A percentile compares a stretch with the other conserved stretches of the same genome.
phyloP scores from a whole-genome alignment of 2,329 filamentous ascomycete species.

The Fusarium mundagurra region DNA sequence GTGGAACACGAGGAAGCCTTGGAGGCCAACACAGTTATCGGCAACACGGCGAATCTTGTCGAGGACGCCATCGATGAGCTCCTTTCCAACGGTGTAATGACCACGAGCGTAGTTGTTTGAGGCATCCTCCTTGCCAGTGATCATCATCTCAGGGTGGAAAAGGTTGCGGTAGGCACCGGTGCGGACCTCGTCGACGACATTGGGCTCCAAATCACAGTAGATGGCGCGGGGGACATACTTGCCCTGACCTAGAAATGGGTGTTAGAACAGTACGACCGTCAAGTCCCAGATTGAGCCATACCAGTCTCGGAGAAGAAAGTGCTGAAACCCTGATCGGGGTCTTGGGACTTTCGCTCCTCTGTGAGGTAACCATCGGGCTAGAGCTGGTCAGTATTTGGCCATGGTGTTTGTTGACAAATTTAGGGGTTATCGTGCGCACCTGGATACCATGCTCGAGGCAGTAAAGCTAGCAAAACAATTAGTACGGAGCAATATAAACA shows the following conservation, averaged over 20 bases:
- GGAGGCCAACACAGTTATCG: conserved; percentile 97
- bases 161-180: conserved; percentile 95
- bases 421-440: conserved; percentile 65
- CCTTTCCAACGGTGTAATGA: conserved; percentile 99
- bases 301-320: conserved; percentile 99
- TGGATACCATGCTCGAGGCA: conserved; percentile 99
- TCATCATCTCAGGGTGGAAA: conserved; percentile 99
- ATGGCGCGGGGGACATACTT: conserved; percentile 99
- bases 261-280: conserved; percentile 23
- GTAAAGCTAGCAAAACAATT: conserved; percentile 77
- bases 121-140: conserved; percentile 99
- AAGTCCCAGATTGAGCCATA: conserved; percentile 56
- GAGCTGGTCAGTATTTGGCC: conserved; percentile 21
- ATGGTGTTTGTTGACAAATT: conserved; percentile 35
- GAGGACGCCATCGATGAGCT: conserved; percentile 96
- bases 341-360: conserved; percentile 93
- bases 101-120: conserved; percentile 99
- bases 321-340: conserved; percentile 97
- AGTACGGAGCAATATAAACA: conserved; percentile 42
- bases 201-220: conserved; percentile 99
- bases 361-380: conserved; percentile 99
- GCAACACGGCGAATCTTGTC: conserved; percentile 98
- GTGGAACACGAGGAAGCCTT: conserved; percentile 99
- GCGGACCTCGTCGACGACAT: conserved; percentile 98
- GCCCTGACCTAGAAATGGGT: conserved; percentile 76